A percentile compares a stretch with the other conserved stretches of the same genome.
Evolutionary conservation across 2,329 filamentous ascomycete genomes (phyloP).

Genomic region (Gnomoniopsis sp.): DNA sequence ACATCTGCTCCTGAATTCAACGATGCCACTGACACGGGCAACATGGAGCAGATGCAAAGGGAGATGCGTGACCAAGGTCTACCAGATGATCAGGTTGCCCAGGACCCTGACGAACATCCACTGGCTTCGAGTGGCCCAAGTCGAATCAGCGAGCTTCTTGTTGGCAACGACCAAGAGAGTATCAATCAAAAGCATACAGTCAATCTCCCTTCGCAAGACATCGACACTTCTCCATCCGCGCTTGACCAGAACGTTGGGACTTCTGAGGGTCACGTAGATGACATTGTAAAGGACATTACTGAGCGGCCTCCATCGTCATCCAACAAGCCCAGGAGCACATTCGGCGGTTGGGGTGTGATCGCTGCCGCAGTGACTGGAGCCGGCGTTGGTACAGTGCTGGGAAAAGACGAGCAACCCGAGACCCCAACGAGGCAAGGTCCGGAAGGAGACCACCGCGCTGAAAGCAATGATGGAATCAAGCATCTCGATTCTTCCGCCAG

Average conservation of each 20-base stretch:
- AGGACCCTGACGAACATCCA: background rate
- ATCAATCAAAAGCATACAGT: background rate
- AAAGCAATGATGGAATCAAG: background rate
- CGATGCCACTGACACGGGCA: background rate
- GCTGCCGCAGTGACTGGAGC: constrained; percentile 43
- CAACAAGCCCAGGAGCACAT: constrained; percentile 34
- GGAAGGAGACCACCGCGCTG: background rate
- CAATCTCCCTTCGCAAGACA: background rate
- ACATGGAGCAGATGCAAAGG: background rate
- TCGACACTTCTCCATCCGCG: background rate
- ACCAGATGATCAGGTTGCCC: background rate
- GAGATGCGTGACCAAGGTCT: background rate
- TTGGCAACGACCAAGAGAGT: background rate
- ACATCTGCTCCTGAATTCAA: background rate
- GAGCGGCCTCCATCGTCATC: constrained; percentile 2
- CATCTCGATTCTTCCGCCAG: background rate
- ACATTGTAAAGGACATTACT: background rate
- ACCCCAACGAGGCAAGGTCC: background rate
- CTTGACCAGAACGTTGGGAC: background rate
- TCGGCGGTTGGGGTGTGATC: constrained; percentile 54
- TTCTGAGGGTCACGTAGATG: background rate
- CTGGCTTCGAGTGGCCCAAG: background rate
- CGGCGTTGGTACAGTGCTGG: background rate
- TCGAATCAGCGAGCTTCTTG: background rate
- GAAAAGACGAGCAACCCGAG: background rate